Base-by-base conservation (phyloP, 805 yeast species). In the Cyberlindnera maclurae region DNA sequence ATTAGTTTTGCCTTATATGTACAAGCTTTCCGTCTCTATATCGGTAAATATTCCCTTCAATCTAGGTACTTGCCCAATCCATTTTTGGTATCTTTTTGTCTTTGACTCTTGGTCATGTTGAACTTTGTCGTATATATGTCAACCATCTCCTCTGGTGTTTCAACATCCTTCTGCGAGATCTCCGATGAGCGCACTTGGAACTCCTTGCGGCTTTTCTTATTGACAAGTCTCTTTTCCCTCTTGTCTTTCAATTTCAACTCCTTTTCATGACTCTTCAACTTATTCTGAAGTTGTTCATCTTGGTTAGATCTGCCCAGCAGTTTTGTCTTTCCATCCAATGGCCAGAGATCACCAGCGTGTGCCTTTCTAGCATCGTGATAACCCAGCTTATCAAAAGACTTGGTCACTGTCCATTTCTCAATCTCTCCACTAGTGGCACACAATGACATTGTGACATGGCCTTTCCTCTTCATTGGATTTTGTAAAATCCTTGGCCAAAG, bases 351-450 rank as follows among this genome's bases (percentile, higher is more conserved):
- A 16, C 96, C 96, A 54, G 75, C 73, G n/a, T 60, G 60, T 0
- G 86, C 75, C 58, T 93, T 90, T 39, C 97, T 70, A 0, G 96
- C 96, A 64, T 93, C 97, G 54, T 85, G 94, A 50, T 86, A 93
- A 3, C 68, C 76, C 44, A 76, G 82, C 44, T 77, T 76, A 5
- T 86, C 83, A 39, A 74, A 68, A 15, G 94, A 78, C 56, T 80
- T 83, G 0, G 97, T 82, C 3, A 93, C 73, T 12, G 79, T 79
- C 96, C 97, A 88, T 42, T 79, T 77, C 60, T 90, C 97, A 31
- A 90, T 60, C 34, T 73, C 71, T 1, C 96, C 96, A 12, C 80
- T 70, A 0, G 89, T 74, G 1, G 86, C 77, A 65, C 96, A 87
- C 3, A 88, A 72, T 46, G 79, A 83, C 58, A 89, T 68, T 17